A percentile compares a stretch with the other conserved stretches of the same genome.
Evolutionary conservation across 1,139 yeast genomes (phyloP).

Genomic region (Geotrichum europaeum): DNA sequence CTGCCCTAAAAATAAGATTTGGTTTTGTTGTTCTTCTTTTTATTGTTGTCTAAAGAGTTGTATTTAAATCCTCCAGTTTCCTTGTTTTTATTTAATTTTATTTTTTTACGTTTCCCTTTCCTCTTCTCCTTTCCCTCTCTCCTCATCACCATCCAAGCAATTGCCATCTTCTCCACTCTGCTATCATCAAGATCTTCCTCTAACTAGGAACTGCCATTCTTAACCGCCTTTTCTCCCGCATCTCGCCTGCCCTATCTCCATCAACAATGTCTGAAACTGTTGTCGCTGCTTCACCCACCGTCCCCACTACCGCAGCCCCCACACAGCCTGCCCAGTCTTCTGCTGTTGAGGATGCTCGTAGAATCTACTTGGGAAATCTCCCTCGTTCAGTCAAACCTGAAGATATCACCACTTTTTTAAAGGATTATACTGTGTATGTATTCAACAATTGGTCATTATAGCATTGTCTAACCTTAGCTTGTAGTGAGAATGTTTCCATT

Average conservation of each 20-base stretch:
- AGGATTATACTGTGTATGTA: constrained; percentile 31
- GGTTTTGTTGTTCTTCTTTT: too few species aligned
- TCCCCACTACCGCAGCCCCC: neutral
- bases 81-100: too few species aligned
- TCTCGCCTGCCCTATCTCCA: neutral
- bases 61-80: neutral
- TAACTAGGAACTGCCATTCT: neutral
- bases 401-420: constrained; percentile 9
- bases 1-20: neutral
- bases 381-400: constrained; percentile 12
- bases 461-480: neutral
- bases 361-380: constrained; percentile 13
- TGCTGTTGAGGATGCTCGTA: constrained; percentile 13
- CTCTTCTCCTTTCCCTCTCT: neutral
- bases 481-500: constrained; percentile 20
- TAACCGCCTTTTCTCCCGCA: neutral
- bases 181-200: neutral
- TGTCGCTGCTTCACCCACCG: constrained; percentile 1
- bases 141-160: neutral
- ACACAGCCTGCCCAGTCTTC: neutral
- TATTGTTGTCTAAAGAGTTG: neutral
- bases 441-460: neutral
- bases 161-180: neutral
- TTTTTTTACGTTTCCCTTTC: neutral
- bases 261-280: neutral